Percentiles rank a stretch among this genome's conserved stretches.
These are phyloP conservation scores for Erodium maritimum DNA, from an alignment of 345 rosid species.

Conservation along the genomic window DNA sequence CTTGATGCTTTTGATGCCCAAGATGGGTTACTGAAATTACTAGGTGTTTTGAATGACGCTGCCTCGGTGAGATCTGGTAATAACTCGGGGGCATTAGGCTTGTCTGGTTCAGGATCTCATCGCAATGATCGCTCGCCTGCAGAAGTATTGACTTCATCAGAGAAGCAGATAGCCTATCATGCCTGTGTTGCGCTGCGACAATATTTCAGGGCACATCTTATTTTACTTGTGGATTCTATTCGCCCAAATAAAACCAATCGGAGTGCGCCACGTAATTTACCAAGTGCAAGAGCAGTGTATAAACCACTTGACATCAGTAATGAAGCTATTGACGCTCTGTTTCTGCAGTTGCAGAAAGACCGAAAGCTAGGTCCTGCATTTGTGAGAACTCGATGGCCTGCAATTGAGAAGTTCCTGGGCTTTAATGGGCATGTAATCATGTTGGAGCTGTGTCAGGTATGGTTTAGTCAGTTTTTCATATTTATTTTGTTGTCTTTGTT, in stretches of 20 bases:
- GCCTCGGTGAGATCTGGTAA: conserved; percentile 88
- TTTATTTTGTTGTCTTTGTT: neutral
- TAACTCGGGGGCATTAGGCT: conserved; percentile 42
- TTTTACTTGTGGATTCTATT: conserved; percentile 76
- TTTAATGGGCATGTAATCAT: conserved; percentile 77
- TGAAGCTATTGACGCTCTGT: conserved; percentile 87
- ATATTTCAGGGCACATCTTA: conserved; percentile 91
- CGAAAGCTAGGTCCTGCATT: conserved; percentile 87
- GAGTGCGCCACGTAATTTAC: conserved; percentile 50
- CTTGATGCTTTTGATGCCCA: conserved; percentile 92
- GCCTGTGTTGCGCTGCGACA: conserved; percentile 91
- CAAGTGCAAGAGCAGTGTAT: conserved; percentile 76
- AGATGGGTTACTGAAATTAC: conserved; percentile 73
- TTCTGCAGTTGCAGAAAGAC: conserved; percentile 90
- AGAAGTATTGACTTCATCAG: conserved; percentile 81
- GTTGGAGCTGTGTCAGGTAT: conserved; percentile 94
- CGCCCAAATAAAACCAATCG: conserved; percentile 85
- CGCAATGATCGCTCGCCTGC: conserved; percentile 70
- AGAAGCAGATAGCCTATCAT: conserved; percentile 93
- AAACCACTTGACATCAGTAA: conserved; percentile 95
- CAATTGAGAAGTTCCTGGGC: conserved; percentile 62
- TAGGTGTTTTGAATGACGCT: conserved; percentile 66
- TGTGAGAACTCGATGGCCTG: conserved; percentile 82
- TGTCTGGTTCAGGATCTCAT: conserved; percentile 33
- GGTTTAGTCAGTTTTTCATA: conserved; percentile 13